Conservation (phyloP, 148 eudicot genomes). For the Talinum fruticosum region DNA sequence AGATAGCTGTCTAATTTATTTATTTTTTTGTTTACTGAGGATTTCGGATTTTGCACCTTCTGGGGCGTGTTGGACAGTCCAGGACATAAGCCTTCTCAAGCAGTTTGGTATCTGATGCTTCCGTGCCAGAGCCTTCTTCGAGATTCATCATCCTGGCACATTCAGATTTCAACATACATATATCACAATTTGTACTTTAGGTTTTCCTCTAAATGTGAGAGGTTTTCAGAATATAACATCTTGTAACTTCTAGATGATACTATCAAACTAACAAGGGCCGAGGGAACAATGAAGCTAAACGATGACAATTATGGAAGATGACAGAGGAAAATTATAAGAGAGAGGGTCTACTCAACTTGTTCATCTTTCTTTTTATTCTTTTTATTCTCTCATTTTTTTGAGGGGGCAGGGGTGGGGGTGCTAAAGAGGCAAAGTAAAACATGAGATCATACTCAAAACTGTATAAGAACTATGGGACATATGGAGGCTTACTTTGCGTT, state of each 20-base stretch:
- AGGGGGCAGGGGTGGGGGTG: too few relatives aligned
- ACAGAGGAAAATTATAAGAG: too few relatives aligned
- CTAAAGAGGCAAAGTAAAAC: background rate
- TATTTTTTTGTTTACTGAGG: too few relatives aligned
- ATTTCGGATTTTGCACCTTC: conserved; percentile 35
- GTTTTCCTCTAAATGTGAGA: background rate
- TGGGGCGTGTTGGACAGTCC: conserved; percentile 26
- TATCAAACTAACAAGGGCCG: too few relatives aligned
- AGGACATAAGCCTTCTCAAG: conserved; percentile 40
- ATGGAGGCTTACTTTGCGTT: conserved; percentile 55
- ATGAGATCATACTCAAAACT: background rate
- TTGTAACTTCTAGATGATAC: background rate
- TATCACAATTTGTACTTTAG: conserved; percentile 2
- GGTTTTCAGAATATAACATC: background rate
- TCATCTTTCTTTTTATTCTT: background rate
- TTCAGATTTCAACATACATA: background rate
- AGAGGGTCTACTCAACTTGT: background rate
- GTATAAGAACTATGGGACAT: background rate
- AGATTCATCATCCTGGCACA: conserved; percentile 68
- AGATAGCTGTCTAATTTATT: too few relatives aligned
- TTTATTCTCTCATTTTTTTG: background rate
- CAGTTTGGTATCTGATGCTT: conserved; percentile 55
- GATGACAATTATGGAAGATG: too few relatives aligned
- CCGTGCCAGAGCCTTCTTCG: conserved; percentile 83
- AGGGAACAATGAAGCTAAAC: too few relatives aligned